Conservation (phyloP, 306 rosid species). For the Styphnolobium japonicum region DNA sequence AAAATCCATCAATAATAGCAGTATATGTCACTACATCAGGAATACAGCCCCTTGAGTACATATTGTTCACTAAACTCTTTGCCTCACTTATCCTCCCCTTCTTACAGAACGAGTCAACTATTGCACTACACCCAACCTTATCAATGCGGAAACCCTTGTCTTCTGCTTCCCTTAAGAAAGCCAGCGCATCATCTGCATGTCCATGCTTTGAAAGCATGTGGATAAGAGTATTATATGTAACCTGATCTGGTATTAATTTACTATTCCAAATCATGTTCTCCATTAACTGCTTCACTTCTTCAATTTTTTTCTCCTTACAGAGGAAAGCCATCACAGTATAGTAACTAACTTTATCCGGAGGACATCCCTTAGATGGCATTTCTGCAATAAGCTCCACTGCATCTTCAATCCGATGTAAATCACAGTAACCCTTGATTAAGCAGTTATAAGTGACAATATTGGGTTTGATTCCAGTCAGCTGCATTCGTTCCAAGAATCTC, state of each 20-base stretch:
- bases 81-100: conserved; percentile 58
- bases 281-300: conserved; percentile 57
- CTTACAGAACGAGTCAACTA: conserved; percentile 79
- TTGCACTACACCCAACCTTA: conserved; percentile 82
- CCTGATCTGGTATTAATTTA: conserved; percentile 67
- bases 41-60: conserved; percentile 65
- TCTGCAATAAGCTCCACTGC: conserved; percentile 64
- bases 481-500: conserved; percentile 64
- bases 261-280: conserved; percentile 52
- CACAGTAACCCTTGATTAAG: conserved; percentile 85
- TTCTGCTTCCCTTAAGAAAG: conserved; percentile 74
- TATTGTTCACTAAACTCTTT: conserved; percentile 63
- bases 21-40: conserved; percentile 92
- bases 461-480: conserved; percentile 61
- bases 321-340: conserved; percentile 76
- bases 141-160: conserved; percentile 62
- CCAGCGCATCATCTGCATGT: conserved; percentile 68
- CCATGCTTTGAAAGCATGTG: conserved; percentile 74
- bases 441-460: conserved; percentile 68
- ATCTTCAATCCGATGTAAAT: conserved; percentile 46
- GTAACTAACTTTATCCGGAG: conserved; percentile 82
- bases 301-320: conserved; percentile 61
- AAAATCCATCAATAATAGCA: conserved; percentile 69
- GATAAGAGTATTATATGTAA: conserved; percentile 75
- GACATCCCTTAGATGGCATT: conserved; percentile 66